Evolutionary conservation across 805 yeast genomes (phyloP), one percentile per base, ranked within the genome.

Genomic region (Komagataella pseudopastoris): DNA sequence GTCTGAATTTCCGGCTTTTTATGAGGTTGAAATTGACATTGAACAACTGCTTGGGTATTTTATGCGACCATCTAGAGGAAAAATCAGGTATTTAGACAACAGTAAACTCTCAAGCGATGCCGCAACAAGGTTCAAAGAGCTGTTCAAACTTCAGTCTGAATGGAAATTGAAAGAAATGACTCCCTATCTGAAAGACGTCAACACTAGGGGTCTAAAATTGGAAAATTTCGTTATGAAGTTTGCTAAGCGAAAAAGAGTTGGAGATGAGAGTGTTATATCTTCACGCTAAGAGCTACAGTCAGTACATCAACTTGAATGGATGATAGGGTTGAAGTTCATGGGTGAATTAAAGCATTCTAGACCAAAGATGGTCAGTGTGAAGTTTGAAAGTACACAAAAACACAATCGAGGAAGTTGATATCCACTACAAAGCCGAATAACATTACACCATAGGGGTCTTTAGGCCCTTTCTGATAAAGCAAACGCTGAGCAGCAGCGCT

Each of bases 151-250:
- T 46, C 86, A 84, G 60, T 56, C 72, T 0, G 66, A 68, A 6
- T 85, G 93, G 93, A 73, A 68, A 0, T 52, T 83, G n/a, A 68
- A 69, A 0, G 89, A 84, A 23, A 69, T 85, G 3, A 69, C 64
- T 46, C 90, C 93, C 6, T 83, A 78, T 58, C 64, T 88, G 10
- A 75, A 72, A 16, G 84, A 81, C 45, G 62, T 85, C 36, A 80
- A 83, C 60, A 65, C 65, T 2, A 76, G 75, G 52, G 75, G 74
- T 7, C 52, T 76, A 36, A 82, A 78, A 62, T 64, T 74, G 16
- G 88, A 83, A 30, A 74, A 68, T 49, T 80, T 81, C 56, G 67
- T 81, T 36, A 69, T 81, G 74, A 84, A 83, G 60, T 80, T 67
- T 60, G 87, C 88, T 1, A 71, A 75, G 49, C 75, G 78, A 56